Evolutionary conservation across 768 basidiomycete species (phyloP).

Genomic region (Suillus tomentosus): DNA sequence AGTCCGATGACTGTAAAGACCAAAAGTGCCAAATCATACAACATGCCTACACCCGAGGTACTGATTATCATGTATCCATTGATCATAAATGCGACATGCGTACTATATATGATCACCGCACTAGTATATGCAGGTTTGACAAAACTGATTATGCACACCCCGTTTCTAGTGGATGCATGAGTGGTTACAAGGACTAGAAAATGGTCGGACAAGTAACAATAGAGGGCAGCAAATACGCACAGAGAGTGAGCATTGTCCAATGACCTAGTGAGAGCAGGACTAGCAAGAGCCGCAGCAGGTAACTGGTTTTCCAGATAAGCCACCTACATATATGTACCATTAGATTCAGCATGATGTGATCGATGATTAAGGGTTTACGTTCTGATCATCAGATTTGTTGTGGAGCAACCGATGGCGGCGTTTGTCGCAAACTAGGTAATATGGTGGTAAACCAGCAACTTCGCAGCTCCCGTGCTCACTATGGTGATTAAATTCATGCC

Average conservation of each 20-base stretch:
- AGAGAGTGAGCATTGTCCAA: not conserved
- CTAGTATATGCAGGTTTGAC: not conserved
- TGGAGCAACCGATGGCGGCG: conserved; percentile 2
- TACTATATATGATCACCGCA: not conserved
- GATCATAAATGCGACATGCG: not conserved
- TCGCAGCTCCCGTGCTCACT: not conserved
- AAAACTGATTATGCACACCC: not conserved
- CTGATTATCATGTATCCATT: not conserved
- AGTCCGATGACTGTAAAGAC: not conserved
- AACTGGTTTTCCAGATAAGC: conserved; percentile 1
- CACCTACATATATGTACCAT: not conserved
- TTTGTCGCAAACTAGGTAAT: not conserved
- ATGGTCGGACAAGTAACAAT: not conserved
- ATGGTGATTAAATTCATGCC: not conserved
- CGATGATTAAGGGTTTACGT: not conserved
- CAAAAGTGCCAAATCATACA: not conserved
- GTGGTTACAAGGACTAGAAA: not conserved
- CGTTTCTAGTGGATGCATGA: not conserved
- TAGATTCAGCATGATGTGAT: not conserved
- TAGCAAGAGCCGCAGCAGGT: not conserved
- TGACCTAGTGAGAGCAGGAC: not conserved
- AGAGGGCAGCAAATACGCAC: not conserved
- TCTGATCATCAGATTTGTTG: conserved; percentile 6
- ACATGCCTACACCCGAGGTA: not conserved
- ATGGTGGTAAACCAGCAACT: not conserved